Conservation (phyloP, 106 monocot species). For the Dendrobium officinale region DNA sequence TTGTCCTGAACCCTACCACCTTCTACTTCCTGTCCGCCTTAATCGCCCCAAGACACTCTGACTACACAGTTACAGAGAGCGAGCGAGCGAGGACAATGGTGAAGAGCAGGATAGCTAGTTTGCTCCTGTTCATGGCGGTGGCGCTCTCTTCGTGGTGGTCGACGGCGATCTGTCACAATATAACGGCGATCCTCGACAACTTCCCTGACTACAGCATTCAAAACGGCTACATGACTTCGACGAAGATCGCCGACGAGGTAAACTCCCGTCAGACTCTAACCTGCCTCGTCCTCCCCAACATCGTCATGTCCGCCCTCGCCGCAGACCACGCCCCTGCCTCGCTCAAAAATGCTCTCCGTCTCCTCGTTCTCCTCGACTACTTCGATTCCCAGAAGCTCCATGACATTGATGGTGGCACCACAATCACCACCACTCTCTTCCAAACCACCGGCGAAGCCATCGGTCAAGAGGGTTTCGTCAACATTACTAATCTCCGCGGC, state of each 20-base stretch:
- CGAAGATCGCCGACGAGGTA: slow-evolving; percentile 91
- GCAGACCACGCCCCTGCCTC: slow-evolving; percentile 48
- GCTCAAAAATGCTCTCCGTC: slow-evolving; percentile 83
- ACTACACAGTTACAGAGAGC: not conserved
- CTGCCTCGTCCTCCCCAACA: slow-evolving; percentile 70
- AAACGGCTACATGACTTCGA: slow-evolving; percentile 67
- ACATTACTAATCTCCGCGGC: slow-evolving; percentile 85
- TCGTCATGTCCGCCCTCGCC: slow-evolving; percentile 62
- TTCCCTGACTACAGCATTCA: slow-evolving; percentile 74
- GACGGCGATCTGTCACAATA: slow-evolving; percentile 39
- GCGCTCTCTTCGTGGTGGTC: not conserved
- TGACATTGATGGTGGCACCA: slow-evolving; percentile 57
- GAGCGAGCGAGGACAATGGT: not conserved
- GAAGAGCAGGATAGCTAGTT: not conserved
- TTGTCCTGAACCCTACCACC: not conserved
- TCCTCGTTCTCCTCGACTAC: slow-evolving; percentile 95
- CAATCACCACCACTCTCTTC: slow-evolving; percentile 78
- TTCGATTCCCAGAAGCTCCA: slow-evolving; percentile 89
- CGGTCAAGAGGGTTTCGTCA: slow-evolving; percentile 89
- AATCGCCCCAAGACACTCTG: not conserved
- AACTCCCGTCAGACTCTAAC: slow-evolving; percentile 84
- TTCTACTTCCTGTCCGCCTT: not conserved
- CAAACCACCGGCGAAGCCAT: slow-evolving; percentile 86
- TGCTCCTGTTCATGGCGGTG: slow-evolving; percentile 1
- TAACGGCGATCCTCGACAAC: slow-evolving; percentile 60